Evolutionary conservation across 2,329 filamentous ascomycete genomes (phyloP).

Genomic region (Fusarium foetens): DNA sequence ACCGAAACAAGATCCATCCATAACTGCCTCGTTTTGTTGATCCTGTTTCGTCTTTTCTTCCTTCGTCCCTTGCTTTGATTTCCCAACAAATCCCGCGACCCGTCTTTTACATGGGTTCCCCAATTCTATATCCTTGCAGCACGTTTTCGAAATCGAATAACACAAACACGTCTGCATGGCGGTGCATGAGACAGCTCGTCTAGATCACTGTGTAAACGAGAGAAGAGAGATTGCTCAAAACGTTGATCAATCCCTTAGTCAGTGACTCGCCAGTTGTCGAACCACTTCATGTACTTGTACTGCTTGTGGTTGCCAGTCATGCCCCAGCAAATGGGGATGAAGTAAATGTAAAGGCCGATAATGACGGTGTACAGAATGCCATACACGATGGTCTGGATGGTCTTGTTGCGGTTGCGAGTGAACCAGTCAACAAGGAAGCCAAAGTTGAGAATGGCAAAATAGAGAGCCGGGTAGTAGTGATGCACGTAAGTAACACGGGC

Average conservation of each 20-base stretch:
- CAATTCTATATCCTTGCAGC: constrained; percentile 34
- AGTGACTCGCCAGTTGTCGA: constrained; percentile 84
- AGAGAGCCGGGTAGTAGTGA: constrained; percentile 98
- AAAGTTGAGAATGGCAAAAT: constrained; percentile 91
- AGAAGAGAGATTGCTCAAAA: constrained; percentile 13
- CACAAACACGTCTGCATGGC: constrained; percentile 22
- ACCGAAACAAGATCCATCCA: constrained; percentile 41
- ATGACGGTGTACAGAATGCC: constrained; percentile 76
- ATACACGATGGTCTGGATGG: constrained; percentile 76
- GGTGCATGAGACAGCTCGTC: constrained; percentile 25
- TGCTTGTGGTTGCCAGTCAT: constrained; percentile 88
- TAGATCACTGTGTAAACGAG: constrained; percentile 26
- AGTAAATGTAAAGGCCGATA: constrained; percentile 86
- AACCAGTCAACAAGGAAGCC: constrained; percentile 92
- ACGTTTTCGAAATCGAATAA: constrained; percentile 28
- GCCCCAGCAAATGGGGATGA: constrained; percentile 94
- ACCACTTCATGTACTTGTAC: constrained; percentile 95
- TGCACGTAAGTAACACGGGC: constrained; percentile 98
- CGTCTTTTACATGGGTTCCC: constrained; percentile 37
- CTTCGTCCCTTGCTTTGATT: constrained; percentile 28
- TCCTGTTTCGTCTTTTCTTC: constrained; percentile 39
- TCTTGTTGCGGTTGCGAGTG: constrained; percentile 72
- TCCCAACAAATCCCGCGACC: constrained; percentile 34
- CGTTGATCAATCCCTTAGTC: constrained; percentile 56
- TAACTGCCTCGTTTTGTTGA: constrained; percentile 34